These are phyloP conservation scores for Penicillium verrucosum DNA, from an alignment of 2,329 filamentous ascomycete genomes.

Conservation along the genomic window DNA sequence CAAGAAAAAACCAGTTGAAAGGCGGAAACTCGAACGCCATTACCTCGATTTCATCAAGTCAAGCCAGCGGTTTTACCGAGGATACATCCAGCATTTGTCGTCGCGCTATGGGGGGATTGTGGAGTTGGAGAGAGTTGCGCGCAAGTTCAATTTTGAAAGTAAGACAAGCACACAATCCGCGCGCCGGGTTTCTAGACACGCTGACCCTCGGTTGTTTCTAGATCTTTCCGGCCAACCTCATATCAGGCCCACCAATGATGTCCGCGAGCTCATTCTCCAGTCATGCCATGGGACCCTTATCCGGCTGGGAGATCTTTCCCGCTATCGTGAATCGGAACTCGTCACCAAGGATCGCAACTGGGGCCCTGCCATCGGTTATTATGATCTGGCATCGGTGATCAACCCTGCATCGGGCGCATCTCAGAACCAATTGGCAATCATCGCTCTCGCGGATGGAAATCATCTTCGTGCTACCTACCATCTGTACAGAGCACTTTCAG, in stretches of 20 bases:
- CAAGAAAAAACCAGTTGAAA: constrained; percentile 58
- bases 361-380: constrained; percentile 78
- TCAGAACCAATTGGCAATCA: constrained; percentile 87
- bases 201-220: constrained; percentile 23
- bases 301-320: constrained; percentile 82
- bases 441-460: constrained; percentile 71
- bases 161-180: constrained; percentile 4
- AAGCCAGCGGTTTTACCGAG: constrained; percentile 83
- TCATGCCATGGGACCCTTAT: constrained; percentile 83
- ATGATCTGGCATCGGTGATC: constrained; percentile 74
- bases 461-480: constrained; percentile 85
- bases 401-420: constrained; percentile 75
- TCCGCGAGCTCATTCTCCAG: constrained; percentile 60
- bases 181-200: background rate
- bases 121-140: constrained; percentile 57
- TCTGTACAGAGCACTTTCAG: constrained; percentile 77
- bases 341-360: constrained; percentile 72
- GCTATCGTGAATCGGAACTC: constrained; percentile 75
- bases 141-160: constrained; percentile 50
- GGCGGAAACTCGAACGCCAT: constrained; percentile 74
- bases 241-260: constrained; percentile 46
- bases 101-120: constrained; percentile 55
- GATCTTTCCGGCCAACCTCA: constrained; percentile 46
- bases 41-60: constrained; percentile 84
- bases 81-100: constrained; percentile 75